These are phyloP conservation scores for Cladobotryum mycophilum DNA, from an alignment of 2,329 filamentous ascomycete genomes.

Conservation along the genomic window DNA sequence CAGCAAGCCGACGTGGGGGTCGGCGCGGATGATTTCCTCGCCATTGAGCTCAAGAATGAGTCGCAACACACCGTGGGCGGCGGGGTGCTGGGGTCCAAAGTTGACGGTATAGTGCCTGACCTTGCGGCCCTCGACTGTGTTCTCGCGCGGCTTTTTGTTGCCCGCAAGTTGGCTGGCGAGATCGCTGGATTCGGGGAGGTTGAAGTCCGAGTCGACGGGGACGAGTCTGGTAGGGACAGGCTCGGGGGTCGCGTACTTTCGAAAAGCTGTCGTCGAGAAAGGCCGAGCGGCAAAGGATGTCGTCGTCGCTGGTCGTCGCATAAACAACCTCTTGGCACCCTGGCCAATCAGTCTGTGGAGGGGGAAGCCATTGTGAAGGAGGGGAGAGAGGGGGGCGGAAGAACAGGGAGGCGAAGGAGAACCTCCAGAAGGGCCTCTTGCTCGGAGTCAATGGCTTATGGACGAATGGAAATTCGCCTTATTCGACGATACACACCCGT, in stretches of 20 bases:
- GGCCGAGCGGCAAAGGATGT: slow-evolving; percentile 41
- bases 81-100: slow-evolving; percentile 97
- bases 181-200: slow-evolving; percentile 43
- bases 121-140: slow-evolving; percentile 61
- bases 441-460: slow-evolving; percentile 30
- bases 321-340: slow-evolving; percentile 61
- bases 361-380: slow-evolving; percentile 54
- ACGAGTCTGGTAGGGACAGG: slow-evolving; percentile 53
- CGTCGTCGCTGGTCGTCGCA: slow-evolving; percentile 39
- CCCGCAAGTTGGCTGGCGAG: slow-evolving; percentile 34
- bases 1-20: slow-evolving; percentile 93
- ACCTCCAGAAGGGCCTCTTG: slow-evolving; percentile 30
- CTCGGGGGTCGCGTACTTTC: slow-evolving; percentile 55
- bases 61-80: slow-evolving; percentile 94
- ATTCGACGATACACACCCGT: slow-evolving; percentile 18
- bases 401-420: slow-evolving; percentile 22
- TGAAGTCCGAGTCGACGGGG: slow-evolving; percentile 60
- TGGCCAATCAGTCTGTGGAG: slow-evolving; percentile 67
- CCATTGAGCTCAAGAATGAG: slow-evolving; percentile 96
- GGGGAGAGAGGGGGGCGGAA: slow-evolving; percentile 23
- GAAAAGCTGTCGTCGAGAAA: slow-evolving; percentile 59
- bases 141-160: slow-evolving; percentile 42
- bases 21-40: slow-evolving; percentile 93
- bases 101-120: slow-evolving; percentile 99
- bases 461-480: slow-evolving; percentile 21